Conservation (phyloP, 2,329 filamentous ascomycete genomes). For the Zymoseptoria passerinii region DNA sequence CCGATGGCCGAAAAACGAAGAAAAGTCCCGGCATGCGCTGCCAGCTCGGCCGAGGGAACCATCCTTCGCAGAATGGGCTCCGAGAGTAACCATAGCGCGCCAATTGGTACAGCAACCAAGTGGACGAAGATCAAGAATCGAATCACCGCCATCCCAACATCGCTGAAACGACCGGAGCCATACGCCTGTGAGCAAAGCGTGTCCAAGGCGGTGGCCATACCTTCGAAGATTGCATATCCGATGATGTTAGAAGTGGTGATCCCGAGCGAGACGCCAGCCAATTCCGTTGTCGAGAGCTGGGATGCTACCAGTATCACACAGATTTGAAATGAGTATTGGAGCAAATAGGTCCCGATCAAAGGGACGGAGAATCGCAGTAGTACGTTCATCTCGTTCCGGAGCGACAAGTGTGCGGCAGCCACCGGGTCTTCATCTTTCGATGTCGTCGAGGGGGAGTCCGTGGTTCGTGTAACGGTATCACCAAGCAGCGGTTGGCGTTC, state of each 20-base stretch:
- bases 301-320: slow-evolving; percentile 47
- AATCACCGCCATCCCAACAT: slow-evolving; percentile 47
- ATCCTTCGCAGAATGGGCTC: slow-evolving; percentile 34
- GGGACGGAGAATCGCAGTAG: slow-evolving; percentile 40
- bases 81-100: slow-evolving; percentile 42
- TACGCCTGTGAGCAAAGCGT: slow-evolving; percentile 47
- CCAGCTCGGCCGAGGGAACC: slow-evolving; percentile 43
- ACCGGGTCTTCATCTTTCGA: not conserved
- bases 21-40: slow-evolving; percentile 43
- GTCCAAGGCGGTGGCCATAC: slow-evolving; percentile 45
- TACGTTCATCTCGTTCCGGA: slow-evolving; percentile 17
- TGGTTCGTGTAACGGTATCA: not conserved
- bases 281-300: slow-evolving; percentile 44
- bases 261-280: slow-evolving; percentile 46
- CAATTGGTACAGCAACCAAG: slow-evolving; percentile 42
- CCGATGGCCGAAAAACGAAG: slow-evolving; percentile 43
- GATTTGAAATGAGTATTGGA: slow-evolving; percentile 47
- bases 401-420: slow-evolving; percentile 20
- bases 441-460: not conserved
- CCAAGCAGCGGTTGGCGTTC: not conserved
- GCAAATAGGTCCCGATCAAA: slow-evolving; percentile 45
- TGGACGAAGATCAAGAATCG: slow-evolving; percentile 46
- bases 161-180: slow-evolving; percentile 40
- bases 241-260: slow-evolving; percentile 49
- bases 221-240: slow-evolving; percentile 45